Conservation (phyloP, 176 grass and related monocot genomes). For the barley (Hordeum vulgare) region DNA sequence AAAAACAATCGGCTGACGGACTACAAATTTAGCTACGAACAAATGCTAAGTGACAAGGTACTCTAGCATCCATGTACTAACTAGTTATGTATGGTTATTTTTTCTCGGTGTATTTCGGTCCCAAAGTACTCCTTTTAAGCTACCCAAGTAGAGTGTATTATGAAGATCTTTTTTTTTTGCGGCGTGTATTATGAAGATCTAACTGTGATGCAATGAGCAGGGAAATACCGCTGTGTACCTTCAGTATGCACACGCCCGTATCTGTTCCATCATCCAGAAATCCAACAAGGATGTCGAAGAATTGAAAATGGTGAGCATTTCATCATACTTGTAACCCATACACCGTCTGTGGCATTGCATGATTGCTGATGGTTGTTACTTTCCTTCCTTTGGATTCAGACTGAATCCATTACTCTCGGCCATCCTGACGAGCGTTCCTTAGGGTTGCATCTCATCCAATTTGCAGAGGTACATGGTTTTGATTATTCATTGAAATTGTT, state of each 20-base stretch:
- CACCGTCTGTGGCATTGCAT: background rate
- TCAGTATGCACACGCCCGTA: conserved; percentile 18
- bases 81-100: background rate
- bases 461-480: conserved; percentile 59
- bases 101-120: background rate
- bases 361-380: background rate
- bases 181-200: background rate
- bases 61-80: background rate
- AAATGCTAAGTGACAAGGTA: conserved; percentile 83
- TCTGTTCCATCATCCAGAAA: conserved; percentile 91
- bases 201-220: background rate
- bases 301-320: conserved; percentile 38
- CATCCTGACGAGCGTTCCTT: conserved; percentile 79
- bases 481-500: background rate
- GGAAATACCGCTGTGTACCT: conserved; percentile 12
- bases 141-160: background rate
- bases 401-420: conserved; percentile 46
- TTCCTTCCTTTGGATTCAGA: conserved; percentile 38
- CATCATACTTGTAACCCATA: background rate
- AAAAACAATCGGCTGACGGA: conserved; percentile 73
- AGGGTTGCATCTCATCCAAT: conserved; percentile 81
- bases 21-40: conserved; percentile 65
- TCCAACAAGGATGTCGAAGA: conserved; percentile 73
- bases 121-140: background rate
- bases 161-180: too few relatives aligned